phyloP scores from a whole-genome alignment of 495 filamentous ascomycete genomes.

The Physcia stellaris region DNA sequence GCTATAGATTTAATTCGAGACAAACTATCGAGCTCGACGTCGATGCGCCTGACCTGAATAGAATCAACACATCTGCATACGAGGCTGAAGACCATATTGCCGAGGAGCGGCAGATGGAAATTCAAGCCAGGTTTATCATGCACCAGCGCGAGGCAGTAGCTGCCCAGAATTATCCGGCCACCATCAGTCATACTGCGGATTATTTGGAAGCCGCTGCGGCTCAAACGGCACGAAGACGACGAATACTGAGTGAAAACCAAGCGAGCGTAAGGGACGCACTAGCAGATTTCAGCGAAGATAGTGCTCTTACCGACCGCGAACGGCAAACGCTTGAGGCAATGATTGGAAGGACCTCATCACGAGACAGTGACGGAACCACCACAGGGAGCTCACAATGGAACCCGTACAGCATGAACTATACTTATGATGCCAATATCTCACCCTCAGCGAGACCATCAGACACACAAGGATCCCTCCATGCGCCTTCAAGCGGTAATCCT shows the following conservation, averaged over 20 bases:
- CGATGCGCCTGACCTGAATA: slow-evolving; percentile 34
- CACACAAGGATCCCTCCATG: too few species aligned
- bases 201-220: slow-evolving; percentile 25
- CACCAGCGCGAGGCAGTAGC: slow-evolving; percentile 20
- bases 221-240: too few species aligned
- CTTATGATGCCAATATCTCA: slow-evolving; percentile 1
- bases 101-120: slow-evolving; percentile 22
- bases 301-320: slow-evolving; percentile 41
- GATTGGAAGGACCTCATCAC: slow-evolving; percentile 19
- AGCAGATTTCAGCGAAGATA: slow-evolving; percentile 15
- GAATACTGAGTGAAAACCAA: slow-evolving; percentile 17
- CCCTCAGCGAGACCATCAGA: slow-evolving; percentile 5
- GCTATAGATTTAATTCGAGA: slow-evolving; percentile 57
- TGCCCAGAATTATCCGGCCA: slow-evolving; percentile 16
- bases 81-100: slow-evolving; percentile 31
- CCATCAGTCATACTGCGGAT: slow-evolving; percentile 24
- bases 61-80: slow-evolving; percentile 21
- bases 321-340: slow-evolving; percentile 44
- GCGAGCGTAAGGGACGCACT: neutral
- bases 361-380: slow-evolving; percentile 2
- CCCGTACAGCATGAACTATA: slow-evolving; percentile 14
- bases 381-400: slow-evolving; percentile 5
- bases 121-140: slow-evolving; percentile 35
- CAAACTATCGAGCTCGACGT: slow-evolving; percentile 58
- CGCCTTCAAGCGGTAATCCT: too few species aligned